Percentiles rank a stretch among this genome's conserved stretches.
Evolutionary conservation across 139 green algal genomes (phyloP).

Genomic region (Tetraselmis striata): DNA sequence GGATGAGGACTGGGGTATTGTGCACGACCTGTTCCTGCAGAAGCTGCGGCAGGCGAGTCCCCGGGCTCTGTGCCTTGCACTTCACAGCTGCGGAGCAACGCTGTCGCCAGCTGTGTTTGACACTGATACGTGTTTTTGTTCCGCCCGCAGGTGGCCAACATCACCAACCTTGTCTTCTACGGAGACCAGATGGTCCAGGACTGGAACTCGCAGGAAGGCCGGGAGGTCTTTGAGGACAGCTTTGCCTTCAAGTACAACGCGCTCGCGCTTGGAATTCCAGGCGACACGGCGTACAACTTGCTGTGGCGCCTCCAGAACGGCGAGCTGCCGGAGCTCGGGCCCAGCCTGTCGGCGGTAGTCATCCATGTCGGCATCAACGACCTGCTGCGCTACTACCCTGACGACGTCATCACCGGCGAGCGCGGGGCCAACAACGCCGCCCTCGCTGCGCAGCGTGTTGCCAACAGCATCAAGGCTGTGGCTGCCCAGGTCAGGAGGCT

Average conservation of each 20-base stretch:
- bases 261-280: neutral
- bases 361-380: neutral
- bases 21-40: neutral
- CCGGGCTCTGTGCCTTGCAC: no score
- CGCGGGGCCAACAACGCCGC: neutral
- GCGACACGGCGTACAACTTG: neutral
- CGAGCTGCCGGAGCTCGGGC: neutral
- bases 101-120: no score
- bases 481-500: neutral
- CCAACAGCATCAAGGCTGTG: neutral
- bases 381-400: neutral
- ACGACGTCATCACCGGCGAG: neutral
- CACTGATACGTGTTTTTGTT: no score
- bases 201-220: neutral
- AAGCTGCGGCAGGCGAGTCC: no score
- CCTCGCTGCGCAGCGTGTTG: neutral
- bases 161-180: neutral
- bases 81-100: no score
- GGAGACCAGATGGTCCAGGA: neutral
- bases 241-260: neutral
- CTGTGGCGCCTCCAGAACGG: neutral
- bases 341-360: neutral
- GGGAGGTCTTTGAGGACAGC: neutral
- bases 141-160: neutral
- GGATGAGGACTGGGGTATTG: neutral